A percentile compares a stretch with the other conserved stretches of the same genome.
phyloP scores from a whole-genome alignment of 768 basidiomycete genomes.

The Thelephora ganbajun region DNA sequence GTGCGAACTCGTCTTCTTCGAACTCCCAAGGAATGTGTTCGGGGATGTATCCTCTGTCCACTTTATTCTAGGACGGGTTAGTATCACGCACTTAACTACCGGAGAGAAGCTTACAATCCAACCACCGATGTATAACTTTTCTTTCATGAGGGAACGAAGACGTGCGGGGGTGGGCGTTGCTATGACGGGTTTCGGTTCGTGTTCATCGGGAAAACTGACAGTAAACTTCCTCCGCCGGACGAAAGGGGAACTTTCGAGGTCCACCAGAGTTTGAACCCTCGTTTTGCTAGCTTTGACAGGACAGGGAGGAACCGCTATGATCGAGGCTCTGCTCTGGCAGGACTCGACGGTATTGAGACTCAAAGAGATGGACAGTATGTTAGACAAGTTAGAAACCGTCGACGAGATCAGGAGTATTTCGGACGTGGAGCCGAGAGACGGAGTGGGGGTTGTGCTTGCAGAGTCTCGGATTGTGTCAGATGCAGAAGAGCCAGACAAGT shows the following conservation, averaged over 20 bases:
- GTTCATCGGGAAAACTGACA: neutral
- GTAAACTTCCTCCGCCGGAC: neutral
- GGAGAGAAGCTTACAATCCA: neutral
- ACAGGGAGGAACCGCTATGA: neutral
- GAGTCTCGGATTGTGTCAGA: neutral
- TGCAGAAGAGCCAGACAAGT: neutral
- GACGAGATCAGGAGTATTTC: neutral
- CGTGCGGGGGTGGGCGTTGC: neutral
- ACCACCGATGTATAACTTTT: neutral
- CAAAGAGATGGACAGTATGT: neutral
- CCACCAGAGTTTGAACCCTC: neutral
- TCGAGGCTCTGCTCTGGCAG: neutral
- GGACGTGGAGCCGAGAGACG: neutral
- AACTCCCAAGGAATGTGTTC: neutral
- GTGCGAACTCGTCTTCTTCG: neutral
- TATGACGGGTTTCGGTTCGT: neutral
- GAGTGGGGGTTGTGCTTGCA: neutral
- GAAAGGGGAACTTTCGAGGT: neutral
- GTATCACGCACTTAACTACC: neutral
- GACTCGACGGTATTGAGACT: neutral
- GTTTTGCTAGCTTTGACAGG: neutral
- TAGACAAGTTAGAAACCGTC: neutral
- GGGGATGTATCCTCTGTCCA: neutral
- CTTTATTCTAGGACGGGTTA: neutral
- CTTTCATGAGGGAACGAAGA: neutral